These are phyloP conservation scores for Pisolithus sp. DNA, from an alignment of 768 basidiomycete species.

Conservation along the genomic window DNA sequence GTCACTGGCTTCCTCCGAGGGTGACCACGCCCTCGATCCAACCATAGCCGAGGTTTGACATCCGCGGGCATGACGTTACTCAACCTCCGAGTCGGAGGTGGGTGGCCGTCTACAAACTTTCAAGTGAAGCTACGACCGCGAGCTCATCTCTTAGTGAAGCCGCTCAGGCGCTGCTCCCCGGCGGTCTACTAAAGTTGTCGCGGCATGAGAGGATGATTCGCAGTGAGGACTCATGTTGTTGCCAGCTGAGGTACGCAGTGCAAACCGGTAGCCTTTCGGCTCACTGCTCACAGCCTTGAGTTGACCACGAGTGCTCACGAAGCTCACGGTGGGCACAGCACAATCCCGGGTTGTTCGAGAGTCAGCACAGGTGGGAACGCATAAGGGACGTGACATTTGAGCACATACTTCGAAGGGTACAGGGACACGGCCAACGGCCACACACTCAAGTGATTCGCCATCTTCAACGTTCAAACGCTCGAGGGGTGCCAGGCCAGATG, in stretches of 20 bases:
- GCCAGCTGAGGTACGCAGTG: not conserved
- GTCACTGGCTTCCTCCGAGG: slow-evolving; percentile 4
- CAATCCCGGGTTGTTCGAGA: too few species aligned
- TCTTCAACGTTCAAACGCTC: too few species aligned
- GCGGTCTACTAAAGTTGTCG: slow-evolving; percentile 21
- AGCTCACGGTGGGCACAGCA: too few species aligned
- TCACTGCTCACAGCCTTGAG: slow-evolving; percentile 1
- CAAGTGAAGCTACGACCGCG: slow-evolving; percentile 21
- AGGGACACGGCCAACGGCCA: too few species aligned
- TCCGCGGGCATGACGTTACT: slow-evolving; percentile 7
- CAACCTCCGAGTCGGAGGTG: slow-evolving; percentile 12
- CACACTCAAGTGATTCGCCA: too few species aligned
- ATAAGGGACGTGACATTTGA: too few species aligned
- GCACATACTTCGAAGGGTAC: too few species aligned
- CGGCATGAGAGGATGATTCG: slow-evolving; percentile 30
- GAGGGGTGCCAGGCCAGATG: slow-evolving; percentile 5
- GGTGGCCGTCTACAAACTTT: slow-evolving; percentile 2
- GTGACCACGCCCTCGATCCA: not conserved
- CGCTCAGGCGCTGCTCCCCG: slow-evolving; percentile 7
- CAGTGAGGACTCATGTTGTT: slow-evolving; percentile 16
- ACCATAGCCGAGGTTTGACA: slow-evolving; percentile 2
- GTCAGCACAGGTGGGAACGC: too few species aligned
- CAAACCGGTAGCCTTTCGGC: not conserved
- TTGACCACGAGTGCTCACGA: too few species aligned
- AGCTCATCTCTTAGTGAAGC: slow-evolving; percentile 25